Evolutionary conservation across 2,329 filamentous ascomycete species (phyloP), one percentile per base, ranked within the genome.

Genomic region (Pseudocercospora macadamiae): DNA sequence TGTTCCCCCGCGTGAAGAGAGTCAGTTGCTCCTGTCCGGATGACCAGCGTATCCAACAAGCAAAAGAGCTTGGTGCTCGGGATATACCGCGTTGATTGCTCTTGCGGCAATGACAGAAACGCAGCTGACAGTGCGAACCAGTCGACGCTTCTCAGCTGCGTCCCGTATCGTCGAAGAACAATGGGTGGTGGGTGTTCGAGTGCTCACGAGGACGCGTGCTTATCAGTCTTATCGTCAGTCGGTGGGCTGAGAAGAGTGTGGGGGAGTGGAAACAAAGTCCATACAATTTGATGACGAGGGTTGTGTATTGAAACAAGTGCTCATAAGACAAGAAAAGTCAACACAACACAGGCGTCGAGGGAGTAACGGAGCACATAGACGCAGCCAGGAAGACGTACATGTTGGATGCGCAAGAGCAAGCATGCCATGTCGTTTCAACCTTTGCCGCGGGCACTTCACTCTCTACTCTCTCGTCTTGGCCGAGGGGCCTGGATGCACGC

Each of bases 1-100:
- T 49, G 26, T 39, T 9, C 36, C 45, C 45, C 45, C 45, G 45
- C 45, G 19, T 18, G 28, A n/a, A n/a, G n/a, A 49, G 45, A 49
- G 45, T 32, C 45, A 49, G 45, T 49, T 49, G 45, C 23, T 28
- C 45, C 16, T 49, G 42, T 32, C 45, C 45, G 45, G 45, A 49
- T 49, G 45, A 49, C 45, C 45, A 28, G n/a, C 30, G n/a, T 32
- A 14, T 12, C 6, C 45, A 28, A 26, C 45, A 14, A 39, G 16
- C 45, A 14, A 39, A 16, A 12, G 5, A 39, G 26, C 23, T 48
- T 28, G 45, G 16, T 21, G 19, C 16, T 21, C 39, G 39, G 39
- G 19, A 25, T 19, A 21, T 28, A 25, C 21, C 45, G 45, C 45
- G 45, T 39, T n/a, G 23, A 14, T 32, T 32, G 45, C 25, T 30